phyloP scores from a whole-genome alignment of 805 yeast species.

The Starmerella floricola region DNA sequence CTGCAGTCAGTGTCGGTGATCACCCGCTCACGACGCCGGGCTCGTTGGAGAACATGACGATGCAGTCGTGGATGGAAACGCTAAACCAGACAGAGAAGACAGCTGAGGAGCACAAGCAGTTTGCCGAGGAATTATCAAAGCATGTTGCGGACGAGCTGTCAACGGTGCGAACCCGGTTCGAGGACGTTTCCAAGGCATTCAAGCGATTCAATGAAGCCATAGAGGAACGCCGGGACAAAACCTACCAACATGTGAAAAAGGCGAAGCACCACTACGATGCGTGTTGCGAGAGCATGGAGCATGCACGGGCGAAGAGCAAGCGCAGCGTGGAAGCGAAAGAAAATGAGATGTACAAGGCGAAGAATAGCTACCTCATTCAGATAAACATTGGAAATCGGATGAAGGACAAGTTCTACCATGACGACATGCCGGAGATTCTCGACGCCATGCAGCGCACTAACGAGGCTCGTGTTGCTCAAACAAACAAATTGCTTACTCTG shows the following conservation, averaged over 20 bases:
- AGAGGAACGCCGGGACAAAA: conserved; percentile 34
- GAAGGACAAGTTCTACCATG: conserved; percentile 85
- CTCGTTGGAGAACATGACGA: conserved; percentile 72
- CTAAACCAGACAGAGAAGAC: conserved; percentile 71
- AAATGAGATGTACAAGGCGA: conserved; percentile 73
- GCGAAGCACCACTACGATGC: conserved; percentile 70
- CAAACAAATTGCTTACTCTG: conserved; percentile 53
- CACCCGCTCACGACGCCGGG: conserved; percentile 89
- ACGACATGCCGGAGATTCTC: conserved; percentile 81
- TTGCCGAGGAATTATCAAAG: conserved; percentile 47
- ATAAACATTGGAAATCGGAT: conserved; percentile 78
- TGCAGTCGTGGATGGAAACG: conserved; percentile 84
- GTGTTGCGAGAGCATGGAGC: conserved; percentile 68
- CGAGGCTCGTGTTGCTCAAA: conserved; percentile 58
- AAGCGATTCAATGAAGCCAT: conserved; percentile 50
- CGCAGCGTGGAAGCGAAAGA: conserved; percentile 53
- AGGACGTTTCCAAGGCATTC: conserved; percentile 43
- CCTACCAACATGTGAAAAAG: conserved; percentile 47
- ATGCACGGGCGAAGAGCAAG: conserved; percentile 61
- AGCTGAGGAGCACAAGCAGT: conserved; percentile 50
- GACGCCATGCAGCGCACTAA: conserved; percentile 75
- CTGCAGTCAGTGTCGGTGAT: conserved; percentile 76
- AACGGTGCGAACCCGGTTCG: conserved; percentile 42
- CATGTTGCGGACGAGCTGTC: conserved; percentile 52
- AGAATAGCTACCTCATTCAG: conserved; percentile 68